A percentile compares a stretch with the other conserved stretches of the same genome.
phyloP scores from a whole-genome alignment of 257 asterid genomes.

The Leonotis leonurus region DNA sequence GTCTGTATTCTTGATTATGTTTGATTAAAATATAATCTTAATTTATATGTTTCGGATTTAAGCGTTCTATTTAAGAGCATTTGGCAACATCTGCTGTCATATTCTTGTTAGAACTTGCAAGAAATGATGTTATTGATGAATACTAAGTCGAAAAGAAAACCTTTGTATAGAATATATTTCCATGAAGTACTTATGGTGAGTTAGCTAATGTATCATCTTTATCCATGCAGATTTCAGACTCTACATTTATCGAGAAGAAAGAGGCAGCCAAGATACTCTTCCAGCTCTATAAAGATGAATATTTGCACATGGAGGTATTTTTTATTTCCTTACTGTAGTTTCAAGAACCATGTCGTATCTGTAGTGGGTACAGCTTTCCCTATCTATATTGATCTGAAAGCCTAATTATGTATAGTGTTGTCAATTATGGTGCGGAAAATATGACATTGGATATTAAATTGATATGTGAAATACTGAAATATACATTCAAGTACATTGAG shows the following conservation, averaged over 20 bases:
- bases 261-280: slow-evolving; percentile 56
- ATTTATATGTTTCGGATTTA: not conserved
- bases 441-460: not conserved
- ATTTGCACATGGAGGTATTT: slow-evolving; percentile 76
- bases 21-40: no score
- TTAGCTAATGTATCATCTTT: slow-evolving; percentile 11
- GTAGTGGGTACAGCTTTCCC: not conserved
- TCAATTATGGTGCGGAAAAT: not conserved
- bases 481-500: not conserved
- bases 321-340: not conserved
- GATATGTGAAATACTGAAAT: not conserved
- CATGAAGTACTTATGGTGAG: not conserved
- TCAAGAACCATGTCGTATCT: not conserved
- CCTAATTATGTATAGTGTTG: not conserved
- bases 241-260: slow-evolving; percentile 70
- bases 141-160: no score
- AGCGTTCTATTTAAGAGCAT: not conserved
- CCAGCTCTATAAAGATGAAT: slow-evolving; percentile 80
- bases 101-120: no score
- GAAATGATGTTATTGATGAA: no score
- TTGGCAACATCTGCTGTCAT: not conserved
- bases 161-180: not conserved
- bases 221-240: slow-evolving; percentile 58
- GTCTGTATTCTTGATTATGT: no score
- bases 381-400: not conserved